A percentile compares a stretch with the other conserved stretches of the same genome.
These are phyloP conservation scores for Dendrobium catenatum DNA, from an alignment of 106 monocot species.

Conservation along the genomic window DNA sequence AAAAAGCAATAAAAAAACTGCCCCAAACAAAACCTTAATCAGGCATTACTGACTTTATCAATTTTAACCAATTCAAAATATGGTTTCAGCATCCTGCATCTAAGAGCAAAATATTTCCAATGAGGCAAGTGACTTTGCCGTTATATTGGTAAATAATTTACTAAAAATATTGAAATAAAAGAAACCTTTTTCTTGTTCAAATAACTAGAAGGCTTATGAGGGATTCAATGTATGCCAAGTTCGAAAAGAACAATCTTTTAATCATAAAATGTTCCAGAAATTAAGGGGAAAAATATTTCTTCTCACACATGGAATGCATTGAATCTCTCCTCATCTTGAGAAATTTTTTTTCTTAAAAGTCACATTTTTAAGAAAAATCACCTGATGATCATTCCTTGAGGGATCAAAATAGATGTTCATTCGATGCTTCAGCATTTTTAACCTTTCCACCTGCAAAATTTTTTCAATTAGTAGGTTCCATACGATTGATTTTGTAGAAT, in stretches of 20 bases:
- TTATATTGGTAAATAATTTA: not conserved
- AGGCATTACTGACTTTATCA: not conserved
- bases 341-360: not conserved
- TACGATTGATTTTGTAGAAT: not conserved
- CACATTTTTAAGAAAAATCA: slow-evolving; percentile 10
- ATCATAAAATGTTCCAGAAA: not conserved
- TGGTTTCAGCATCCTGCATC: not conserved
- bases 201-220: not conserved
- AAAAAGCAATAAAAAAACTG: too few species aligned
- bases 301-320: not conserved
- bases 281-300: not conserved
- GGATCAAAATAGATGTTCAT: slow-evolving; percentile 69
- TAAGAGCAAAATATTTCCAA: not conserved
- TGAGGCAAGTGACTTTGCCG: not conserved
- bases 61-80: not conserved
- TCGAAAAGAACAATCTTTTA: not conserved
- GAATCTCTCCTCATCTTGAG: not conserved
- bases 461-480: slow-evolving; percentile 5
- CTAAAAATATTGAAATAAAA: not conserved
- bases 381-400: slow-evolving; percentile 66
- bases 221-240: not conserved
- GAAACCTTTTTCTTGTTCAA: not conserved
- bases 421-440: slow-evolving; percentile 62
- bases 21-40: not conserved
- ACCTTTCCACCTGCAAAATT: slow-evolving; percentile 51